A percentile compares a stretch with the other conserved stretches of the same genome.
These are phyloP conservation scores for Cryptococcus maquisensis DNA, from an alignment of 1,284 basidiomycete species.

Conservation along the genomic window DNA sequence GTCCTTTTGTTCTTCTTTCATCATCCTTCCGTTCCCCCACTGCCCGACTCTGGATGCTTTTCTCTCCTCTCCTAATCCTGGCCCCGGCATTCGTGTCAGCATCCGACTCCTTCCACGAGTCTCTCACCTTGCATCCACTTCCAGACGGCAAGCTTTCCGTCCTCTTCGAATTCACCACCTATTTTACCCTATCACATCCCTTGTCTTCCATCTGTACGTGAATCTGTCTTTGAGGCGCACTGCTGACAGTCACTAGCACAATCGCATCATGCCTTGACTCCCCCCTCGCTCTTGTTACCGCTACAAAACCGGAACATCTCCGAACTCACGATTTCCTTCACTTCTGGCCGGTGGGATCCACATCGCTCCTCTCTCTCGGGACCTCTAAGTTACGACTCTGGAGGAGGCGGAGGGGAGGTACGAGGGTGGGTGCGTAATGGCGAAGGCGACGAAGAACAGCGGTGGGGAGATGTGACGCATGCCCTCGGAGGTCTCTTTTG, in stretches of 20 bases:
- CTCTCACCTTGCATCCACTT: conserved; percentile 67
- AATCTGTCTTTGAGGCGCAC: neutral
- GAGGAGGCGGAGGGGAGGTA: conserved; percentile 80
- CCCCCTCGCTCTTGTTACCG: conserved; percentile 78
- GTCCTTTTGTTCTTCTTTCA: neutral
- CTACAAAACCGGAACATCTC: conserved; percentile 76
- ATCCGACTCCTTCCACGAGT: conserved; percentile 53
- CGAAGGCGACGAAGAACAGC: conserved; percentile 54
- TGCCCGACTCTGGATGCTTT: neutral
- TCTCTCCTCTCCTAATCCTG: conserved; percentile 5
- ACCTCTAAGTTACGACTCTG: conserved; percentile 60
- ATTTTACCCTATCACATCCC: conserved; percentile 47
- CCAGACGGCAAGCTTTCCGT: conserved; percentile 78
- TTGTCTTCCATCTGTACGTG: conserved; percentile 9
- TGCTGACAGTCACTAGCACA: conserved; percentile 48
- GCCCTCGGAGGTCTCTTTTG: conserved; percentile 91
- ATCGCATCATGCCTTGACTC: conserved; percentile 79
- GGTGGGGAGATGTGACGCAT: conserved; percentile 82
- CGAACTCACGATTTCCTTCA: conserved; percentile 80
- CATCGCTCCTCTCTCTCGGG: conserved; percentile 66
- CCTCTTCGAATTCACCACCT: conserved; percentile 74
- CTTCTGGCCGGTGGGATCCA: conserved; percentile 88
- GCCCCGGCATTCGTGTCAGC: conserved; percentile 7
- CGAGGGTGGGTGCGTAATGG: conserved; percentile 80
- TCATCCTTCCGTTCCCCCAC: neutral